These are phyloP conservation scores for Malus asiatica DNA, from an alignment of 306 rosid genomes.

Conservation along the genomic window DNA sequence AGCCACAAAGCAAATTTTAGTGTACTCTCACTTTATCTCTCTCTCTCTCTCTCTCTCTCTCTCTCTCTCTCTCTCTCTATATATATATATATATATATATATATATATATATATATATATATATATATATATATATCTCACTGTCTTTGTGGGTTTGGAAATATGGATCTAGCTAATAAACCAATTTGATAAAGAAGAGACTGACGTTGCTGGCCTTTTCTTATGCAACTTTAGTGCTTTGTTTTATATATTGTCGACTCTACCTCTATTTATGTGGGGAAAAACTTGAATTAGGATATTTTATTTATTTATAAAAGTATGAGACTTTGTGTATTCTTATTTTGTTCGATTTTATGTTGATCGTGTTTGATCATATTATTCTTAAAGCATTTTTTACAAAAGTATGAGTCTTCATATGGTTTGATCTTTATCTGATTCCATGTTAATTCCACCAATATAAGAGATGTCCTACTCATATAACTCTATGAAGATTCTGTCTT, in stretches of 20 bases:
- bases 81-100: too few species aligned
- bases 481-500: not conserved
- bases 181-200: constrained; percentile 20
- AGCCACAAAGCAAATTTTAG: constrained; percentile 16
- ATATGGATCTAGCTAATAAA: not conserved
- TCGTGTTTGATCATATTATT: not conserved
- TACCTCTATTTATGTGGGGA: not conserved
- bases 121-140: not conserved
- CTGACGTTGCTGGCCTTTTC: constrained; percentile 39
- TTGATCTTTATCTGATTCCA: not conserved
- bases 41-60: not conserved
- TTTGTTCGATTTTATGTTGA: not conserved
- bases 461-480: not conserved
- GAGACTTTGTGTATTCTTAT: not conserved
- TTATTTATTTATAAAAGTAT: too few species aligned
- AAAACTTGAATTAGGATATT: too few species aligned
- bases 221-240: constrained; percentile 32
- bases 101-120: too few species aligned
- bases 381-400: too few species aligned
- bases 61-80: not conserved
- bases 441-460: not conserved
- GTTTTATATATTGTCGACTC: constrained; percentile 9
- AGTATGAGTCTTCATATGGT: too few species aligned
- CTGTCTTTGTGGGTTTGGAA: not conserved
- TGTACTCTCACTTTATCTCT: not conserved